phyloP scores from a whole-genome alignment of 2,329 filamentous ascomycete species.

The Talaromyces piceae region DNA sequence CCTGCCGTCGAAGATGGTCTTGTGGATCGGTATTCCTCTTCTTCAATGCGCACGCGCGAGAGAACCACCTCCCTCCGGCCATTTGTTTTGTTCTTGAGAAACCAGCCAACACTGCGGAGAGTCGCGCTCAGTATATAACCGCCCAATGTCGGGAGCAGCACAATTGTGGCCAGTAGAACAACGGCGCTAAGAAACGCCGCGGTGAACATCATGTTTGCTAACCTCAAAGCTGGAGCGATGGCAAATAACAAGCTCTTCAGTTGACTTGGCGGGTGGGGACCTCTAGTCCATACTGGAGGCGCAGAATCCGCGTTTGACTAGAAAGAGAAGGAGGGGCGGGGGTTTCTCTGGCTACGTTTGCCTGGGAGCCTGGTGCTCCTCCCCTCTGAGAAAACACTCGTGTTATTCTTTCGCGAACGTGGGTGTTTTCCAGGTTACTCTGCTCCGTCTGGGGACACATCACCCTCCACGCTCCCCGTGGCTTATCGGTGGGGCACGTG shows the following conservation, averaged over 20 bases:
- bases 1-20: slow-evolving; percentile 11
- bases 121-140: slow-evolving; percentile 26
- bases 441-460: slow-evolving; percentile 6
- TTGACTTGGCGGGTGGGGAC: neutral
- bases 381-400: slow-evolving; percentile 4
- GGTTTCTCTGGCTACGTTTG: neutral
- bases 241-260: neutral
- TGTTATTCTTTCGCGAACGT: neutral
- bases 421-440: neutral
- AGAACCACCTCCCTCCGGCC: slow-evolving; percentile 53
- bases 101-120: slow-evolving; percentile 49
- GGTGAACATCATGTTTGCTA: slow-evolving; percentile 30
- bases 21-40: slow-evolving; percentile 27
- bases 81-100: slow-evolving; percentile 56
- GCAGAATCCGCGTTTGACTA: too few species aligned
- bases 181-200: slow-evolving; percentile 25
- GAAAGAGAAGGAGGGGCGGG: neutral
- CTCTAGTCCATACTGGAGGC: slow-evolving; percentile 6
- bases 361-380: slow-evolving; percentile 2
- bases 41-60: slow-evolving; percentile 38
- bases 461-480: slow-evolving; percentile 1
- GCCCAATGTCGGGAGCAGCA: slow-evolving; percentile 28
- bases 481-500: slow-evolving; percentile 11
- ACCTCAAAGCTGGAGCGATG: neutral
- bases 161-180: slow-evolving; percentile 24